phyloP scores from a whole-genome alignment of 2,329 filamentous ascomycete genomes.

The Diaporthe amygdali region DNA sequence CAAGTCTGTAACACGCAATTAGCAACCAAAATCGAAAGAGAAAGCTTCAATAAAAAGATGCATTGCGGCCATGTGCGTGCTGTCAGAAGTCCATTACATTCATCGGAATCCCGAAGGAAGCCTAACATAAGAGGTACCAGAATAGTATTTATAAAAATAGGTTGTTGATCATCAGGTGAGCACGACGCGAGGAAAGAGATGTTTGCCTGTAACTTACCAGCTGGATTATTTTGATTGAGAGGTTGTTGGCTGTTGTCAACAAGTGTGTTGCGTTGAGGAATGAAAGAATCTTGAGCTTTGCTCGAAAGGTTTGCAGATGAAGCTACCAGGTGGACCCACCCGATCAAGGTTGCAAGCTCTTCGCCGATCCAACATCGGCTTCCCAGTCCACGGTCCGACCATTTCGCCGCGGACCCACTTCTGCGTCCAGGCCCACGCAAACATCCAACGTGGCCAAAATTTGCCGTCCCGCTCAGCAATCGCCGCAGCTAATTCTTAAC shows the following conservation, averaged over 20 bases:
- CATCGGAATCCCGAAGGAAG: slow-evolving; percentile 65
- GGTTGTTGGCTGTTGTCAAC: neutral
- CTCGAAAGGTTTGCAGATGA: slow-evolving; percentile 8
- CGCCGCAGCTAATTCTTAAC: slow-evolving; percentile 20
- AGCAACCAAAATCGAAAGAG: neutral
- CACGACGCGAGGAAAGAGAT: slow-evolving; percentile 24
- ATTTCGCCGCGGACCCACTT: neutral
- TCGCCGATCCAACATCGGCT: too few species aligned
- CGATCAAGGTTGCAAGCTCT: neutral
- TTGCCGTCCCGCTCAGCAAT: neutral
- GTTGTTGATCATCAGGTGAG: slow-evolving; percentile 74
- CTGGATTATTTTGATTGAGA: neutral
- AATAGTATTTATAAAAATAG: slow-evolving; percentile 66
- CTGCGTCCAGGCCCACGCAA: slow-evolving; percentile 9
- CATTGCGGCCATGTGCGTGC: slow-evolving; percentile 29
- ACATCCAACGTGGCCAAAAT: slow-evolving; percentile 14
- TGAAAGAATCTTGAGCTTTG: neutral
- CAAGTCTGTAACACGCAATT: neutral
- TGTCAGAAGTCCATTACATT: slow-evolving; percentile 88
- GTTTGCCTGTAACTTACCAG: slow-evolving; percentile 39
- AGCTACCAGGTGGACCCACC: neutral
- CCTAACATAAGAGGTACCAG: slow-evolving; percentile 99
- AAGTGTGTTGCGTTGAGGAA: neutral
- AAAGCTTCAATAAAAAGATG: neutral
- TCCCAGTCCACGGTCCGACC: slow-evolving; percentile 17